These are phyloP conservation scores for Calocybe indica DNA, from an alignment of 768 basidiomycete genomes.

Conservation along the genomic window DNA sequence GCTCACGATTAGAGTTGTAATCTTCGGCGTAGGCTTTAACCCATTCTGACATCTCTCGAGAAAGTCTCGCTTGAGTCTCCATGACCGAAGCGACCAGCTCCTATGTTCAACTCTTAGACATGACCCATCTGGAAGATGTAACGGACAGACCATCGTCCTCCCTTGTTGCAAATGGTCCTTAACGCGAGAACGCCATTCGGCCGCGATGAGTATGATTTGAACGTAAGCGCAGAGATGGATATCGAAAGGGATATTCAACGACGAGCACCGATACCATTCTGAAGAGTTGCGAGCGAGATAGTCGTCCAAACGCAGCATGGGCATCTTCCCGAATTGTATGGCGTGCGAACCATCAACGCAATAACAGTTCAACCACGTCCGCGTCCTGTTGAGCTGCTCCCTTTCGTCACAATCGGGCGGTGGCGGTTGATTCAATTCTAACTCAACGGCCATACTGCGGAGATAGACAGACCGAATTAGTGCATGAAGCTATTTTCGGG, in stretches of 20 bases:
- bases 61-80: slow-evolving; percentile 30
- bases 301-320: slow-evolving; percentile 61
- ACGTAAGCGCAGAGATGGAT: slow-evolving; percentile 49
- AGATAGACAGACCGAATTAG: background rate
- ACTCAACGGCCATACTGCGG: slow-evolving; percentile 62
- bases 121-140: no score
- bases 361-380: slow-evolving; percentile 74
- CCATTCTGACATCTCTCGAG: slow-evolving; percentile 33
- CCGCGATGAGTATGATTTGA: slow-evolving; percentile 43
- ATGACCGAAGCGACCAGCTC: slow-evolving; percentile 29
- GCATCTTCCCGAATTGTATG: slow-evolving; percentile 72
- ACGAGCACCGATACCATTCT: slow-evolving; percentile 41
- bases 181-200: slow-evolving; percentile 30
- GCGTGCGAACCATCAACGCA: slow-evolving; percentile 71
- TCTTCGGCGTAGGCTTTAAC: slow-evolving; percentile 33
- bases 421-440: slow-evolving; percentile 57
- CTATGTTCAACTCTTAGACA: slow-evolving; percentile 18
- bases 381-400: slow-evolving; percentile 62
- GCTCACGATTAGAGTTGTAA: slow-evolving; percentile 28
- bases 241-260: slow-evolving; percentile 33
- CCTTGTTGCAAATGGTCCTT: background rate
- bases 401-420: slow-evolving; percentile 46
- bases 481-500: background rate
- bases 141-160: no score
- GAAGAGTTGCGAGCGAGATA: slow-evolving; percentile 45